Percentiles rank a stretch among this genome's conserved stretches.
Evolutionary conservation across 2,329 filamentous ascomycete species (phyloP).

Genomic region (Elsinoe ampelina): DNA sequence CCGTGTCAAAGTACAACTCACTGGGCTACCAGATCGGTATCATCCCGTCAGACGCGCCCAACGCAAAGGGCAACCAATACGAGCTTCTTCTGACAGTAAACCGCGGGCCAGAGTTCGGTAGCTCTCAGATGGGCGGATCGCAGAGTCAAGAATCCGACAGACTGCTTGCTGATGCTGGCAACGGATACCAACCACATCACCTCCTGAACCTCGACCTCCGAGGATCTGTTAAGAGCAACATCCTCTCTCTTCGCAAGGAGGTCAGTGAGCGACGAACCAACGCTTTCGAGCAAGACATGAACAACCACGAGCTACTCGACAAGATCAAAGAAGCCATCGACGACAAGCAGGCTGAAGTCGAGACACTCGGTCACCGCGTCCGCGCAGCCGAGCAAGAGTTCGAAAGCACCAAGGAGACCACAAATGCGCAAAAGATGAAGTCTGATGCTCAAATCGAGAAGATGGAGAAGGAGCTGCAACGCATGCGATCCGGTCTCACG

Average conservation of each 20-base stretch:
- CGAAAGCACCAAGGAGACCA: slow-evolving; percentile 82
- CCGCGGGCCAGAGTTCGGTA: slow-evolving; percentile 62
- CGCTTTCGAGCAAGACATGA: slow-evolving; percentile 83
- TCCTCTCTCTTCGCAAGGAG: slow-evolving; percentile 73
- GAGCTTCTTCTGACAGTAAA: slow-evolving; percentile 79
- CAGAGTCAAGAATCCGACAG: slow-evolving; percentile 56
- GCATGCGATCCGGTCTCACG: slow-evolving; percentile 73
- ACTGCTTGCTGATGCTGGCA: slow-evolving; percentile 69
- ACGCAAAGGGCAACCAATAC: slow-evolving; percentile 76
- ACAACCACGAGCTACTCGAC: slow-evolving; percentile 86
- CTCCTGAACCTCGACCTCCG: slow-evolving; percentile 84
- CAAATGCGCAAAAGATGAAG: slow-evolving; percentile 75
- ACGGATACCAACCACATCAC: slow-evolving; percentile 82
- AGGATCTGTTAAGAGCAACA: slow-evolving; percentile 68
- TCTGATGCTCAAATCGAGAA: slow-evolving; percentile 94
- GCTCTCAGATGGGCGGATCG: slow-evolving; percentile 41
- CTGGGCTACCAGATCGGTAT: slow-evolving; percentile 87
- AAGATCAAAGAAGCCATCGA: slow-evolving; percentile 95
- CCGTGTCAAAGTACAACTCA: slow-evolving; percentile 87
- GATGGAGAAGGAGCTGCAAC: slow-evolving; percentile 96
- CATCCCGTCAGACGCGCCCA: slow-evolving; percentile 73
- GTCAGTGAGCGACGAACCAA: slow-evolving; percentile 79
- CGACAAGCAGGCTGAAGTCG: slow-evolving; percentile 87
- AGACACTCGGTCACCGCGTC: slow-evolving; percentile 79
- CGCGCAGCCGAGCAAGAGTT: slow-evolving; percentile 87